These are phyloP conservation scores for Zalerion maritima DNA, from an alignment of 495 filamentous ascomycete genomes.

Conservation along the genomic window DNA sequence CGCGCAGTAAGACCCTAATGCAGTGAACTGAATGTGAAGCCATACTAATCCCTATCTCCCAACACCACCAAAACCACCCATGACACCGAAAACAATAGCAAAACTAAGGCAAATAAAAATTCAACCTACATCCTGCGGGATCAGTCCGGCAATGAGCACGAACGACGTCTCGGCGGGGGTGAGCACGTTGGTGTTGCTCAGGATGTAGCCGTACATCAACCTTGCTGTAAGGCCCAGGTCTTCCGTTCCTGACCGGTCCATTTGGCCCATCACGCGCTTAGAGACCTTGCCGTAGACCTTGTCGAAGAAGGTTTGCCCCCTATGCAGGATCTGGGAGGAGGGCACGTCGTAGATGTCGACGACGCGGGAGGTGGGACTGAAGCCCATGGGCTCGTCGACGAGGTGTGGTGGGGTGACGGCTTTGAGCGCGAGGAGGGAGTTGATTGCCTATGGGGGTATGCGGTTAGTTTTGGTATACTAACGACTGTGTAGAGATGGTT, in stretches of 20 bases:
- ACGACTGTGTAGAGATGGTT: too few species aligned
- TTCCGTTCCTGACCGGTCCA: conserved; percentile 38
- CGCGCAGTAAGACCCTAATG: too few species aligned
- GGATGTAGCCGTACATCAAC: conserved; percentile 36
- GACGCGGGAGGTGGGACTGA: conserved; percentile 26
- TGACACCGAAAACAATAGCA: background rate
- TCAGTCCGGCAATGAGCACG: conserved; percentile 39
- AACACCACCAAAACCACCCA: too few species aligned
- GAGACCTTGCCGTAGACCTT: conserved; percentile 37
- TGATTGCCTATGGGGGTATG: conserved; percentile 39
- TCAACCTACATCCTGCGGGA: conserved; percentile 38
- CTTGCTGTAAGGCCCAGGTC: conserved; percentile 36
- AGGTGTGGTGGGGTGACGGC: conserved; percentile 29
- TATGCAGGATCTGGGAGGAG: conserved; percentile 23
- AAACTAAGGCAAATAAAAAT: too few species aligned
- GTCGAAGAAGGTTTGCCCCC: conserved; percentile 37
- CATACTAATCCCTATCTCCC: too few species aligned
- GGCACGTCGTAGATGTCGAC: conserved; percentile 21
- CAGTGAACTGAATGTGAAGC: too few species aligned
- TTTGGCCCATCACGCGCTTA: conserved; percentile 34
- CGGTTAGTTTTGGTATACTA: too few species aligned
- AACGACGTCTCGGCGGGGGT: conserved; percentile 33
- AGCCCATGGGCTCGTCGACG: conserved; percentile 25
- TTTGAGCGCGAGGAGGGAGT: conserved; percentile 34
- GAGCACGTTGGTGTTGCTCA: conserved; percentile 35